A percentile compares a stretch with the other conserved stretches of the same genome.
These are phyloP conservation scores for Penicillium chermesinum DNA, from an alignment of 495 filamentous ascomycete genomes.

Conservation along the genomic window DNA sequence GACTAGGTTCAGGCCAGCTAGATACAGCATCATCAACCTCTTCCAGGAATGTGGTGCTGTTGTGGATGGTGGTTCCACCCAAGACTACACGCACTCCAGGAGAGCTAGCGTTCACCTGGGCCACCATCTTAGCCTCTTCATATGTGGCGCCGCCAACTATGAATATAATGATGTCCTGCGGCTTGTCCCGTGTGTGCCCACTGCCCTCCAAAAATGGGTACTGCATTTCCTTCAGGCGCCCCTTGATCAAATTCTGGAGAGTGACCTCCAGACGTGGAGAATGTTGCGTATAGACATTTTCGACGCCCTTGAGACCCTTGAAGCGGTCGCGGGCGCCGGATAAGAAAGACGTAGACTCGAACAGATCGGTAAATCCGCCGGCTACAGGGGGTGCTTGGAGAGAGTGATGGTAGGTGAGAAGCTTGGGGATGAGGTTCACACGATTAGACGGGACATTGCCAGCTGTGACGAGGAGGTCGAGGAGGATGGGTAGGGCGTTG, in stretches of 20 bases:
- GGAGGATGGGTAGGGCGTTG: constrained; percentile 71
- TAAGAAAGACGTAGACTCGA: constrained; percentile 88
- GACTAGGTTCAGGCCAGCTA: constrained; percentile 71
- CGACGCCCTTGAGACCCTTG: constrained; percentile 92
- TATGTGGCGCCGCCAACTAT: constrained; percentile 91
- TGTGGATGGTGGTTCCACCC: constrained; percentile 79
- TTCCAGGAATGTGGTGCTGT: constrained; percentile 80
- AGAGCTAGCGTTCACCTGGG: constrained; percentile 83
- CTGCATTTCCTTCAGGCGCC: constrained; percentile 71
- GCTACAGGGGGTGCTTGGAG: constrained; percentile 66
- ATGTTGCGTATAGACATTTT: constrained; percentile 98
- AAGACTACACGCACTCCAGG: constrained; percentile 86
- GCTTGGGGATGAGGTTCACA: constrained; percentile 67
- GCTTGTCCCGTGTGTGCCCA: constrained; percentile 80
- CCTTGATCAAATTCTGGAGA: constrained; percentile 87
- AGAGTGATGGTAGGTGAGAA: constrained; percentile 78
- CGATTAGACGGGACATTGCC: constrained; percentile 67
- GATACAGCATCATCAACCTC: constrained; percentile 75
- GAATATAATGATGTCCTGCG: constrained; percentile 93
- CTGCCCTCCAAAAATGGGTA: constrained; percentile 92
- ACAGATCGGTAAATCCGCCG: constrained; percentile 79
- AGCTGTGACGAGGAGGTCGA: constrained; percentile 77
- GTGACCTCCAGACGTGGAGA: constrained; percentile 83
- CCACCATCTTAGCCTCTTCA: constrained; percentile 92
- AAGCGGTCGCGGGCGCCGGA: constrained; percentile 83